A percentile compares a stretch with the other conserved stretches of the same genome.
These are phyloP conservation scores for Syzygium aromaticum DNA, from an alignment of 345 rosid genomes.

Conservation along the genomic window DNA sequence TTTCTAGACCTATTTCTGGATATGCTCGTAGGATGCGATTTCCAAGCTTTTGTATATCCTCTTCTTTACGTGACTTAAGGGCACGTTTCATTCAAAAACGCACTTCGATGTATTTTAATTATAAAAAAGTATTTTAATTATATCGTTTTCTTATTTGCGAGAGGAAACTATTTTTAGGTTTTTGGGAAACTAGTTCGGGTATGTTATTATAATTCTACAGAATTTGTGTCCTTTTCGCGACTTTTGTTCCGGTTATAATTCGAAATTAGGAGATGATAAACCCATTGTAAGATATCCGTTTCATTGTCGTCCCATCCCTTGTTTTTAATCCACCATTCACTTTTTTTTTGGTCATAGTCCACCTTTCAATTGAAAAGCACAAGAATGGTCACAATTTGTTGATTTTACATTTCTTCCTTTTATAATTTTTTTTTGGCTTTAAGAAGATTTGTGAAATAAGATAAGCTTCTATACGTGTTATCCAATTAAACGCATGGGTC, in stretches of 20 bases:
- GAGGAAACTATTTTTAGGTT: neutral
- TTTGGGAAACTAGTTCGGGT: neutral
- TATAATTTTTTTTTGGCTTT: neutral
- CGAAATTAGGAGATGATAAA: neutral
- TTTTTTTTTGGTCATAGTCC: neutral
- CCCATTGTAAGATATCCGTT: neutral
- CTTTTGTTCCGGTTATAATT: neutral
- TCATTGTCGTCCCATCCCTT: neutral
- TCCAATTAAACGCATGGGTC: neutral
- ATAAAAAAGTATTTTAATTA: neutral
- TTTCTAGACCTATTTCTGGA: neutral
- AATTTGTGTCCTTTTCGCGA: neutral
- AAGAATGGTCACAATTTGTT: neutral
- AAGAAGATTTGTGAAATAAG: neutral
- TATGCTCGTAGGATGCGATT: neutral
- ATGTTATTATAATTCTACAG: neutral
- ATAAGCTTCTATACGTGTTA: neutral
- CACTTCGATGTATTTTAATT: neutral
- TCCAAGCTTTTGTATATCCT: neutral
- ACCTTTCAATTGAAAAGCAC: neutral
- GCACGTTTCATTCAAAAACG: neutral
- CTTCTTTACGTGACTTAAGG: neutral
- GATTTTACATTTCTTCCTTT: neutral
- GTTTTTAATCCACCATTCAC: neutral
- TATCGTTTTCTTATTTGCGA: neutral